Evolutionary conservation across 495 filamentous ascomycete genomes (phyloP).

Genomic region (Mycothermus thermophilus): DNA sequence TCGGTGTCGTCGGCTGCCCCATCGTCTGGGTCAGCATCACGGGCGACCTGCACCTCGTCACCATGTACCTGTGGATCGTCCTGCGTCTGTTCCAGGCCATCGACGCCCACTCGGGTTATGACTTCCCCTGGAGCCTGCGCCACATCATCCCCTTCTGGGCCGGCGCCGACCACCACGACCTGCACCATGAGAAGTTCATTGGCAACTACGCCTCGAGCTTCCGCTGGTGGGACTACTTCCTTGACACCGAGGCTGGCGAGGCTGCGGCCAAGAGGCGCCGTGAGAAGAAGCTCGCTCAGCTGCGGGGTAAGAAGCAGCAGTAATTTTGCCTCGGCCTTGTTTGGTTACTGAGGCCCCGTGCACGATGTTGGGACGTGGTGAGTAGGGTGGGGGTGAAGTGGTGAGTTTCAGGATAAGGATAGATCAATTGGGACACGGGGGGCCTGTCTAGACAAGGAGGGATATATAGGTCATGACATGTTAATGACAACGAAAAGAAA

Average conservation of each 20-base stretch:
- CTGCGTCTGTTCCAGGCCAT: slow-evolving; percentile 93
- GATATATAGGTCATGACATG: too few species aligned
- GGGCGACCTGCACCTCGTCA: slow-evolving; percentile 79
- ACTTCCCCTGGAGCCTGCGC: slow-evolving; percentile 93
- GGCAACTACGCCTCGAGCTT: slow-evolving; percentile 97
- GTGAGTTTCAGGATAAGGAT: too few species aligned
- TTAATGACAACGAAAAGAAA: too few species aligned
- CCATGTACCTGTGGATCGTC: slow-evolving; percentile 96
- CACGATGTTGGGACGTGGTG: too few species aligned
- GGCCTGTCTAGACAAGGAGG: too few species aligned
- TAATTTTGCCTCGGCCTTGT: slow-evolving; percentile 21
- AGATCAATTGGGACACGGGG: too few species aligned
- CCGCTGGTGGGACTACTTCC: slow-evolving; percentile 93
- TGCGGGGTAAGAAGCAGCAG: slow-evolving; percentile 48
- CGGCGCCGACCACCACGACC: slow-evolving; percentile 89
- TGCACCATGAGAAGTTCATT: slow-evolving; percentile 94
- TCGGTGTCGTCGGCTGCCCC: slow-evolving; percentile 71
- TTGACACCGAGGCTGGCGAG: slow-evolving; percentile 85
- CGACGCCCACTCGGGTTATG: slow-evolving; percentile 92
- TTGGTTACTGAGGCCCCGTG: too few species aligned
- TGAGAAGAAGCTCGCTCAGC: slow-evolving; percentile 57
- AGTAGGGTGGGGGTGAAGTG: too few species aligned
- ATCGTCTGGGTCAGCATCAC: slow-evolving; percentile 79
- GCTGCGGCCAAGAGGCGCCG: slow-evolving; percentile 75
- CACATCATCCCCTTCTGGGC: slow-evolving; percentile 98